A percentile compares a stretch with the other conserved stretches of the same genome.
Conservation (phyloP, 306 rosid species). For the Sophora flavescens region DNA sequence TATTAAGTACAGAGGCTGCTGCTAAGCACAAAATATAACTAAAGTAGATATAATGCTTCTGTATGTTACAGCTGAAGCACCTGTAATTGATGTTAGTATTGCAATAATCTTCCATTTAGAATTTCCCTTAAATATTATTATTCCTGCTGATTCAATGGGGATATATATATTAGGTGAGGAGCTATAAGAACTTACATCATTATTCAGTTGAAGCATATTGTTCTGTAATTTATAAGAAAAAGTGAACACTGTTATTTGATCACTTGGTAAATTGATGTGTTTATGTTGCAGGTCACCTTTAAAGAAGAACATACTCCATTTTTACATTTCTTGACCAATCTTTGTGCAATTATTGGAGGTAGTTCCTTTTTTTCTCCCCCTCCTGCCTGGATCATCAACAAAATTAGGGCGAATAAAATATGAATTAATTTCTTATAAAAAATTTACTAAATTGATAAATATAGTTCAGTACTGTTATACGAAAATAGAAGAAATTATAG, state of each 20-base stretch:
- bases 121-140: background rate
- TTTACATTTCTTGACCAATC: constrained; percentile 83
- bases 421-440: background rate
- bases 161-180: background rate
- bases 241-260: constrained; percentile 8
- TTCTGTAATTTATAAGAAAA: background rate
- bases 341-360: constrained; percentile 96
- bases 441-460: background rate
- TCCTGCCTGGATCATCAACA: constrained; percentile 5
- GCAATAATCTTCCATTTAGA: background rate
- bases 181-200: constrained; percentile 5
- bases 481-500: constrained; percentile 16
- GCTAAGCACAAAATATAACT: background rate
- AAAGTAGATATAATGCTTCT: background rate
- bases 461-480: background rate
- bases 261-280: constrained; percentile 13
- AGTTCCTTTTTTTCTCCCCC: constrained; percentile 40
- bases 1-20: background rate
- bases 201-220: background rate
- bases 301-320: constrained; percentile 81
- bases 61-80: background rate
- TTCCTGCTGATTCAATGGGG: background rate
- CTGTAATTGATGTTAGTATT: background rate
- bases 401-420: background rate
- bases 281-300: constrained; percentile 75